Conservation (phyloP, 2,329 filamentous ascomycete genomes). For the Calonectria hongkongensis region DNA sequence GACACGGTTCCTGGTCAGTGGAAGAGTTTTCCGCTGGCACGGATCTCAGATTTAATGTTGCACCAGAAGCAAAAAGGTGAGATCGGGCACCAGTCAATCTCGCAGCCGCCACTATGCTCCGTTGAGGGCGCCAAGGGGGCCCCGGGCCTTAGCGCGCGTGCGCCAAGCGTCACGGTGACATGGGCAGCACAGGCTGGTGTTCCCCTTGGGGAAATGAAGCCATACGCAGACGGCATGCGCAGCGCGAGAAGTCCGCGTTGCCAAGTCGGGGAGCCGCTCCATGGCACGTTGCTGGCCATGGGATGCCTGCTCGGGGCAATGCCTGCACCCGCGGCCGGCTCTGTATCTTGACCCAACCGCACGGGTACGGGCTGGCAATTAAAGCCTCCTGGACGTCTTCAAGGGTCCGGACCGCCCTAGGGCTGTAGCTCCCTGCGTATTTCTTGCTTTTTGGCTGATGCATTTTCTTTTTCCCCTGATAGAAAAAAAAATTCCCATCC, state of each 20-base stretch:
- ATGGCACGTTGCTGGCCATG: slow-evolving; percentile 16
- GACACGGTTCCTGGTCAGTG: slow-evolving; percentile 12
- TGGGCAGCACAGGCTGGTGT: slow-evolving; percentile 35
- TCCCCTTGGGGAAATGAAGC: slow-evolving; percentile 37
- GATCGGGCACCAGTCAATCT: slow-evolving; percentile 55
- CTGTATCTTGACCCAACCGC: slow-evolving; percentile 49
- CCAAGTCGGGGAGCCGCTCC: slow-evolving; percentile 23
- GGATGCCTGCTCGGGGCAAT: slow-evolving; percentile 36
- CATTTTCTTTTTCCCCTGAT: slow-evolving; percentile 25
- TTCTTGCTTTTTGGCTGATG: slow-evolving; percentile 33
- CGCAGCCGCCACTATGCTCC: slow-evolving; percentile 31
- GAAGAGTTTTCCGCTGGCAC: slow-evolving; percentile 21
- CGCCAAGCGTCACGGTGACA: slow-evolving; percentile 41
- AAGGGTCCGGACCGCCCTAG: slow-evolving; percentile 17
- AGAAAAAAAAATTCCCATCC: slow-evolving; percentile 14
- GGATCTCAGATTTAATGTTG: slow-evolving; percentile 47
- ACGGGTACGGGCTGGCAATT: slow-evolving; percentile 53
- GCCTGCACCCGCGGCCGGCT: slow-evolving; percentile 17
- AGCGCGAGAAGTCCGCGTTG: background rate
- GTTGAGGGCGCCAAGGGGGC: slow-evolving; percentile 13
- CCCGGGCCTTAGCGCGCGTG: slow-evolving; percentile 30
- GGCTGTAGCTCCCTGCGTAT: slow-evolving; percentile 25
- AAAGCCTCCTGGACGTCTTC: slow-evolving; percentile 40
- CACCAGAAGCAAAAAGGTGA: slow-evolving; percentile 41
- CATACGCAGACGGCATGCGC: slow-evolving; percentile 11